These are phyloP conservation scores for Wickerhamiella alocasiicola DNA, from an alignment of 805 yeast species.

Conservation along the genomic window DNA sequence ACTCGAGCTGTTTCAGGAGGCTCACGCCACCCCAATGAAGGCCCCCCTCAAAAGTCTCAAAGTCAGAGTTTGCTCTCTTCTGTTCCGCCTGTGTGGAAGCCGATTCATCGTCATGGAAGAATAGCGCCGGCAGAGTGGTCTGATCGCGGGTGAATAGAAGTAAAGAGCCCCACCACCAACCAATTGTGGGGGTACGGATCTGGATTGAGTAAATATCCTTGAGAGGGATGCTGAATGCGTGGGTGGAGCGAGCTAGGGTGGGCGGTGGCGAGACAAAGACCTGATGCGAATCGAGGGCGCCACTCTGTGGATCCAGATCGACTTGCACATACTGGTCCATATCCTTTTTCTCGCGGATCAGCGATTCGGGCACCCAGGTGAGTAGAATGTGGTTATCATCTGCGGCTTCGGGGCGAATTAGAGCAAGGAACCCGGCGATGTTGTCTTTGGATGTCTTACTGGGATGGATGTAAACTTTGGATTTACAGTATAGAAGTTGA, in stretches of 20 bases:
- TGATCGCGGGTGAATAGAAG: constrained; percentile 51
- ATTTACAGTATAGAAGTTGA: constrained; percentile 30
- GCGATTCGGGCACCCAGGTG: constrained; percentile 50
- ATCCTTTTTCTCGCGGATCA: constrained; percentile 33
- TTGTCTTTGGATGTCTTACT: constrained; percentile 62
- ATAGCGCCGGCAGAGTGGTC: constrained; percentile 64
- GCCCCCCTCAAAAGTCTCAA: constrained; percentile 52
- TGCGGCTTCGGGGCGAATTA: constrained; percentile 42
- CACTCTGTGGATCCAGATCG: constrained; percentile 33
- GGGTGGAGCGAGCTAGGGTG: constrained; percentile 41
- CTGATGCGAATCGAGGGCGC: constrained; percentile 19
- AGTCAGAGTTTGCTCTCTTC: constrained; percentile 44
- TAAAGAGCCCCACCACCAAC: constrained; percentile 88
- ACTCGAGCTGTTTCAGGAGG: constrained; percentile 44
- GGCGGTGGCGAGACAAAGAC: constrained; percentile 41
- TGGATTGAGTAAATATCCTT: constrained; percentile 64
- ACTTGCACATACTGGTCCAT: constrained; percentile 35
- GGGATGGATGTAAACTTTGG: constrained; percentile 69
- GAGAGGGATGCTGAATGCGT: constrained; percentile 55
- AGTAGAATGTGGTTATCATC: constrained; percentile 43
- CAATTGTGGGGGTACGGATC: constrained; percentile 68
- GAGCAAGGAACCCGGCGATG: constrained; percentile 60
- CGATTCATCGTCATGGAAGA: constrained; percentile 84
- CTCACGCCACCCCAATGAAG: constrained; percentile 87
- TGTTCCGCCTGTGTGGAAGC: constrained; percentile 59